Evolutionary conservation across 2,329 filamentous ascomycete species (phyloP), one percentile per base, ranked within the genome.

Genomic region (Aspergillus awamori): DNA sequence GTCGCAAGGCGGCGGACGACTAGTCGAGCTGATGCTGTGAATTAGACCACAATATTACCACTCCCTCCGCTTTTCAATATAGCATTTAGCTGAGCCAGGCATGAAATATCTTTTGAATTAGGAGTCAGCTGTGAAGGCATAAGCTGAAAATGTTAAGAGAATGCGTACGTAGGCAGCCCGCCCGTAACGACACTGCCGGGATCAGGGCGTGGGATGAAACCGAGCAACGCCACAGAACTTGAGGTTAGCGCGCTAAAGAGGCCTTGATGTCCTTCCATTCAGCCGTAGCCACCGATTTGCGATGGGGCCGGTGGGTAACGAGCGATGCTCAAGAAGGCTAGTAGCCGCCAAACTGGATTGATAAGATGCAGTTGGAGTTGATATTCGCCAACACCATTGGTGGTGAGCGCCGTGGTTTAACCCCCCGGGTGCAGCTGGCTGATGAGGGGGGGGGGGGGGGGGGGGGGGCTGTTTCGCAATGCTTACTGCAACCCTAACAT

Each of bases 341-440:
- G 39, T 47, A 47, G 39, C 53, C 53, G 53, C 53, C 53, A 28
- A 17, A 47, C 53, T 56, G 53, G 53, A 47, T 56, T 47, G 53
- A 56, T 56, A 56, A 56, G 39, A 56, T 56, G 41, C 53, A 56
- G 53, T n/a, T 41, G 7, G 53, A 24, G 22, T 24, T 17, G 41
- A 47, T 47, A 47, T 20, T 56, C 24, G 39, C 41, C 53, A 38
- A 26, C n/a, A 47, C 24, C n/a, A 56, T 56, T 56, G 53, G 53
- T 36, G 53, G 30, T 36, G 53, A 22, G 26, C 24, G n/a, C 41
- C 8, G 26, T 30, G n/a, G 28, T 45, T 47, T 33, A 13, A 36
- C 5, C 17, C 53, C 15, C 53, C 53, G 17, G 39, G 26, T 56
- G 53, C 41, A 33, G 53, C 53, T 30, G 26, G 53, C 53, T 30